A percentile compares a stretch with the other conserved stretches of the same genome.
These are phyloP conservation scores for Fusarium siculi DNA, from an alignment of 2,329 filamentous ascomycete genomes.

Conservation along the genomic window DNA sequence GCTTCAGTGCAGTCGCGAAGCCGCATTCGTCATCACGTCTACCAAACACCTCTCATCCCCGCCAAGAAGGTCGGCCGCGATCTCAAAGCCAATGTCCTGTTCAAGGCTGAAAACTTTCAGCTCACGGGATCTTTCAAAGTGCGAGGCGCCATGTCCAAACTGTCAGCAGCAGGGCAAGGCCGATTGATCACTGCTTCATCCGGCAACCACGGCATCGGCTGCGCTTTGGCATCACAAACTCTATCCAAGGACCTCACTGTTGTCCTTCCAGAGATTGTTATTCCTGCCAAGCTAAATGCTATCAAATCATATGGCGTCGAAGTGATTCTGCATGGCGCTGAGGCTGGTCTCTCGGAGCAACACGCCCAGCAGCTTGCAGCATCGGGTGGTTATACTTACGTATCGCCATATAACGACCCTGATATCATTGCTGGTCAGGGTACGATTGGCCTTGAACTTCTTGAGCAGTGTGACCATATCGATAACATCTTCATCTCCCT, in stretches of 20 bases:
- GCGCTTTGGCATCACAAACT: background rate
- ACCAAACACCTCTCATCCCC: slow-evolving; percentile 1
- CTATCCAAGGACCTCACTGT: background rate
- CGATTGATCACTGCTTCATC: background rate
- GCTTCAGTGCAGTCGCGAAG: background rate
- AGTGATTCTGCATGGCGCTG: background rate
- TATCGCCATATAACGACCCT: background rate
- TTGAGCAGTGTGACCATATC: background rate
- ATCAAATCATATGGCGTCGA: background rate
- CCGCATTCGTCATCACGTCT: background rate
- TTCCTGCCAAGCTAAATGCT: background rate
- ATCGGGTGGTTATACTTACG: background rate
- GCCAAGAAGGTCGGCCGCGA: background rate
- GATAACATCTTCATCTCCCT: background rate
- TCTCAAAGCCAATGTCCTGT: background rate
- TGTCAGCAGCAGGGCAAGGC: background rate
- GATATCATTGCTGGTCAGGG: background rate
- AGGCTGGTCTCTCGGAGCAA: background rate
- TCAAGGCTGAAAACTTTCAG: background rate
- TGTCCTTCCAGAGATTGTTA: background rate
- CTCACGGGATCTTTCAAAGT: background rate
- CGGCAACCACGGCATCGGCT: background rate
- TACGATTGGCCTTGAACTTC: background rate
- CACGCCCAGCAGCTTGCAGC: background rate
- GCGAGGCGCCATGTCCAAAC: background rate